Evolutionary conservation across 2,329 filamentous ascomycete genomes (phyloP).

Genomic region (Colletotrichum horii): DNA sequence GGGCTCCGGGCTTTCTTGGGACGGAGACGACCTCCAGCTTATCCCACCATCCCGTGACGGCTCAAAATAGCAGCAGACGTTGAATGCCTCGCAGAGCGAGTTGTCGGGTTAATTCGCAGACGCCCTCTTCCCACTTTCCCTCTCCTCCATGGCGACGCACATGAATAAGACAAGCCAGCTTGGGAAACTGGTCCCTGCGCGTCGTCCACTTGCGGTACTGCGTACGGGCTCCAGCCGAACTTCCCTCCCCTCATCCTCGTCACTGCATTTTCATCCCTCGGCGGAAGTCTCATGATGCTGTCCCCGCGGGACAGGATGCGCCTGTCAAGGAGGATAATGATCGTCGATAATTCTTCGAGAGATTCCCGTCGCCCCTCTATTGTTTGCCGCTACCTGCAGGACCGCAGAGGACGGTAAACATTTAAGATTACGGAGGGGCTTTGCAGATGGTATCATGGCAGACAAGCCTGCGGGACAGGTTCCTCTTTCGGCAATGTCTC

Average conservation of each 20-base stretch:
- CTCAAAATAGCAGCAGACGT: constrained; percentile 18
- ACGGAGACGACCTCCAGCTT: not conserved
- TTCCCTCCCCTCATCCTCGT: constrained; percentile 2
- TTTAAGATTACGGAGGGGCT: constrained; percentile 24
- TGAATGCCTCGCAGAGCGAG: not conserved
- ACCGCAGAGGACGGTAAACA: constrained; percentile 20
- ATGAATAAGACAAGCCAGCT: constrained; percentile 1
- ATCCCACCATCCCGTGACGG: not conserved
- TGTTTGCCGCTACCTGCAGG: constrained; percentile 17
- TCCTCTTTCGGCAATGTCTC: constrained; percentile 6
- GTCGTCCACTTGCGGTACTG: not conserved
- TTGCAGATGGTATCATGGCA: constrained; percentile 18
- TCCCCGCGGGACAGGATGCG: constrained; percentile 8
- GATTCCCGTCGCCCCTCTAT: constrained; percentile 9
- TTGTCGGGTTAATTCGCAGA: constrained; percentile 1
- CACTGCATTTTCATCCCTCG: not conserved
- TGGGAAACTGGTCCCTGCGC: constrained; percentile 3
- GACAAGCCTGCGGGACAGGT: not conserved
- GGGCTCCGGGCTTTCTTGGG: not conserved
- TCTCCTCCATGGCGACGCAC: not conserved
- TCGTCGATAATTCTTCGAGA: constrained; percentile 14
- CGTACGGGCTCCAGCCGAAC: not conserved
- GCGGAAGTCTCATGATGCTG: constrained; percentile 16
- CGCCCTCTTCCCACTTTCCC: not conserved
- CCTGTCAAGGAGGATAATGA: constrained; percentile 17